Evolutionary conservation across 331 rosid genomes (phyloP).

Genomic region (Stylosanthes scabra): DNA sequence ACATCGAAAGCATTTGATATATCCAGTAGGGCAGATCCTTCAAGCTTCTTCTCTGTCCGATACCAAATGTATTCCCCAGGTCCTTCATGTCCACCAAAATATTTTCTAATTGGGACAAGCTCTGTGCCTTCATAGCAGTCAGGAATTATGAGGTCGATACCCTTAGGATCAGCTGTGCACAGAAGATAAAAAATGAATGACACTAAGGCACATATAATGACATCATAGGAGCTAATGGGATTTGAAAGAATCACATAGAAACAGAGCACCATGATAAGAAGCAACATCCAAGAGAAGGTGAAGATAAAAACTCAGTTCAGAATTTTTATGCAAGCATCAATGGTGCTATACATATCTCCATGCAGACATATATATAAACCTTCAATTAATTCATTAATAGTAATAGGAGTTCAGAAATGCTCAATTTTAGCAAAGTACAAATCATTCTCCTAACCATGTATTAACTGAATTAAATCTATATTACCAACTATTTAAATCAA

Average conservation of each 20-base stretch:
- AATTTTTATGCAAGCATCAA: conserved; percentile 11
- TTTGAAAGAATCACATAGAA: neutral
- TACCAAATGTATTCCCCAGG: conserved; percentile 87
- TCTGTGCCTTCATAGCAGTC: conserved; percentile 72
- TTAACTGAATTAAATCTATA: neutral
- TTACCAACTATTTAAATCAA: conserved; percentile 11
- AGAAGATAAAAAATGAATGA: conserved; percentile 12
- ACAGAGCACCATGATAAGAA: neutral
- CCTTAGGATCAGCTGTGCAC: conserved; percentile 78
- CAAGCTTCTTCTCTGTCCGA: conserved; percentile 64
- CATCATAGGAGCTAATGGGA: neutral
- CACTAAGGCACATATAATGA: neutral
- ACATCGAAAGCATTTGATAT: conserved; percentile 60
- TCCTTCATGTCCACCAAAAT: conserved; percentile 97
- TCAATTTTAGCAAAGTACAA: neutral
- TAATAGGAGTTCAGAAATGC: too few relatives aligned
- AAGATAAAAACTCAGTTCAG: neutral
- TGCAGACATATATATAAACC: too few relatives aligned
- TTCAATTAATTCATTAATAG: too few relatives aligned
- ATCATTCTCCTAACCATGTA: conserved; percentile 3
- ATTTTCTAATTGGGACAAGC: conserved; percentile 57
- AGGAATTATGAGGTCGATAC: conserved; percentile 77
- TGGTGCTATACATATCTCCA: neutral
- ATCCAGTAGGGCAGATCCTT: conserved; percentile 66
- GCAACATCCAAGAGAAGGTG: conserved; percentile 3